Evolutionary conservation across 257 asterid genomes (phyloP).

Genomic region (Osmanthus fragrans): DNA sequence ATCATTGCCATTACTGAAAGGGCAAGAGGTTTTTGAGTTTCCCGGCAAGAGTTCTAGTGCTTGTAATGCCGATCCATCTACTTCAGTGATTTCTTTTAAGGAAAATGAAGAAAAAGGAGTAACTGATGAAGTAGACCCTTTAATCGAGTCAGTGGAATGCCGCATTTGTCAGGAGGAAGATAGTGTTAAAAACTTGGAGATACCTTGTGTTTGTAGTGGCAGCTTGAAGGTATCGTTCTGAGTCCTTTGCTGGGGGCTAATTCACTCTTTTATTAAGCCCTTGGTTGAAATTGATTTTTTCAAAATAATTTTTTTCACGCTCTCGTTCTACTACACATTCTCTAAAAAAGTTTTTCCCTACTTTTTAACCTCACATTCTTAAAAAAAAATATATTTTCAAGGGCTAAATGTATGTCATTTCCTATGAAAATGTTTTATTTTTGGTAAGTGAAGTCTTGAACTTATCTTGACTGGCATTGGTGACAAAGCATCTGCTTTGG

Average conservation of each 20-base stretch:
- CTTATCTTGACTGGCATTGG: not conserved
- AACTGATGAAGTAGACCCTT: slow-evolving; percentile 42
- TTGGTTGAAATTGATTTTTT: no score
- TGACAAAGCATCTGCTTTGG: not conserved
- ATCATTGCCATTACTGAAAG: slow-evolving; percentile 27
- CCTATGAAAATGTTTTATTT: not conserved
- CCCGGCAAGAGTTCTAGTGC: slow-evolving; percentile 25
- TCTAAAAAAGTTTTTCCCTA: no score
- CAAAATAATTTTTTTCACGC: no score
- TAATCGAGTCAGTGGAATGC: slow-evolving; percentile 44
- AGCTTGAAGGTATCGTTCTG: slow-evolving; percentile 43
- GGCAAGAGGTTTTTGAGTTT: slow-evolving; percentile 23
- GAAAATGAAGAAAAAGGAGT: slow-evolving; percentile 20
- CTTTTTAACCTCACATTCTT: no score
- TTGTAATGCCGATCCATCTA: slow-evolving; percentile 24
- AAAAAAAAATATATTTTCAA: no score
- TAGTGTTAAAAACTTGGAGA: slow-evolving; percentile 37
- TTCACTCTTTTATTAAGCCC: not conserved
- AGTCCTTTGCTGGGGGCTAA: not conserved
- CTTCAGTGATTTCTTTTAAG: slow-evolving; percentile 27
- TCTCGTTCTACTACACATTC: no score
- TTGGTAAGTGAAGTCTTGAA: not conserved
- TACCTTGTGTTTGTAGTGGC: slow-evolving; percentile 52
- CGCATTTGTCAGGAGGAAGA: slow-evolving; percentile 63
- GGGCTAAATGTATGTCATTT: not conserved